phyloP scores from a whole-genome alignment of 1,284 basidiomycete species.

The Abortiporus biennis region DNA sequence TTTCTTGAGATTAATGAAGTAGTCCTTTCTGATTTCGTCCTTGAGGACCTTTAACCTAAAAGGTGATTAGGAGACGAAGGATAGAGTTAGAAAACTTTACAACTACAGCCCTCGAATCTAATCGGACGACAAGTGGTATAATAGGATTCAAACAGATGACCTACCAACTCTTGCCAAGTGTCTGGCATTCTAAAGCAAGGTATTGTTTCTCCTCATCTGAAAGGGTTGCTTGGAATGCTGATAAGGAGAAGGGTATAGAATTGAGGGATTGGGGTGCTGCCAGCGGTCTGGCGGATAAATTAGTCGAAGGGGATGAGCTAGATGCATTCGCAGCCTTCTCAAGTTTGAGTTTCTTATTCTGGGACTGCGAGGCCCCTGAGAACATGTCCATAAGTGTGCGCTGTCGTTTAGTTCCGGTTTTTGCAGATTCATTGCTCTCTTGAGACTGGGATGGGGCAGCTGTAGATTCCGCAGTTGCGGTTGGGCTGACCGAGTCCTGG shows the following conservation, averaged over 20 bases:
- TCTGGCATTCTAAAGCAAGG: constrained; percentile 62
- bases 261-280: constrained; percentile 42
- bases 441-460: background rate
- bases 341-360: constrained; percentile 29
- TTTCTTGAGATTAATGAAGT: constrained; percentile 66
- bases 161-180: constrained; percentile 71
- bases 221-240: constrained; percentile 47
- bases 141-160: constrained; percentile 16
- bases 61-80: constrained; percentile 5
- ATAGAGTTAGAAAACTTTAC: no score
- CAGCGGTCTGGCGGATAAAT: constrained; percentile 7
- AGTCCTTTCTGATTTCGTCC: constrained; percentile 68
- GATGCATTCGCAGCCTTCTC: constrained; percentile 3
- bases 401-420: constrained; percentile 46
- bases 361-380: constrained; percentile 17
- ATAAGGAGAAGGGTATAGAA: constrained; percentile 63
- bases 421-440: constrained; percentile 2
- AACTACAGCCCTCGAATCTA: background rate
- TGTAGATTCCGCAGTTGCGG: background rate
- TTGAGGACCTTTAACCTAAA: constrained; percentile 66
- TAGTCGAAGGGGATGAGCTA: constrained; percentile 2
- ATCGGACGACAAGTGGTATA: constrained; percentile 1
- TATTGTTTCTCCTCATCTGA: constrained; percentile 52
- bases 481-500: constrained; percentile 4
- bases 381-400: constrained; percentile 62